Evolutionary conservation across 2,329 filamentous ascomycete species (phyloP).

Genomic region (Pseudogymnoascus sp.): DNA sequence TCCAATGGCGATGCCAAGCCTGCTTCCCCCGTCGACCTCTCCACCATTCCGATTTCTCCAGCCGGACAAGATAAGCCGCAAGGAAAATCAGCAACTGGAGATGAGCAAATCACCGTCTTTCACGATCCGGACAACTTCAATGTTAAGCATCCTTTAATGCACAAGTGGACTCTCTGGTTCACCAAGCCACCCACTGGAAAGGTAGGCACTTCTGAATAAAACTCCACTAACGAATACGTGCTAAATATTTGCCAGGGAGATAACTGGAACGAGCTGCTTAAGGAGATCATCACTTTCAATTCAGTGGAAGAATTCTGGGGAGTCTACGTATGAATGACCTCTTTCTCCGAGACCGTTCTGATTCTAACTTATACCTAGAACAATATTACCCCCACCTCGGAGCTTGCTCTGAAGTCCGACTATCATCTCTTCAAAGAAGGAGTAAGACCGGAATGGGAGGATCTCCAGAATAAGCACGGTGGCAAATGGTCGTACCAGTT

Average conservation of each 20-base stretch:
- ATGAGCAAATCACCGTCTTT: slow-evolving; percentile 82
- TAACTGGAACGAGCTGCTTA: slow-evolving; percentile 97
- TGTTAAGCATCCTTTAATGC: slow-evolving; percentile 95
- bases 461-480: slow-evolving; percentile 96
- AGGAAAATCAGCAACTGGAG: slow-evolving; percentile 36
- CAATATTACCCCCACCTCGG: slow-evolving; percentile 94
- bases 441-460: slow-evolving; percentile 97
- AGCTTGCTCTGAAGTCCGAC: slow-evolving; percentile 94
- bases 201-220: slow-evolving; percentile 40
- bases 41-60: slow-evolving; percentile 59
- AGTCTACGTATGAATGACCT: slow-evolving; percentile 69
- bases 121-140: slow-evolving; percentile 99
- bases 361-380: slow-evolving; percentile 51
- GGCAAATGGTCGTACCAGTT: slow-evolving; percentile 99
- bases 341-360: neutral
- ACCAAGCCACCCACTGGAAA: slow-evolving; percentile 96
- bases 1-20: slow-evolving; percentile 15
- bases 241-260: slow-evolving; percentile 56
- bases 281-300: slow-evolving; percentile 97
- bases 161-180: slow-evolving; percentile 99
- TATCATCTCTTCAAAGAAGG: slow-evolving; percentile 99
- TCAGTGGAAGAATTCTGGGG: slow-evolving; percentile 99
- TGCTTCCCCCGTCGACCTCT: slow-evolving; percentile 53
- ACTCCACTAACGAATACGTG: slow-evolving; percentile 4
- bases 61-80: slow-evolving; percentile 49